These are phyloP conservation scores for Limnanthes douglasii DNA, from an alignment of 345 rosid genomes.

Conservation along the genomic window DNA sequence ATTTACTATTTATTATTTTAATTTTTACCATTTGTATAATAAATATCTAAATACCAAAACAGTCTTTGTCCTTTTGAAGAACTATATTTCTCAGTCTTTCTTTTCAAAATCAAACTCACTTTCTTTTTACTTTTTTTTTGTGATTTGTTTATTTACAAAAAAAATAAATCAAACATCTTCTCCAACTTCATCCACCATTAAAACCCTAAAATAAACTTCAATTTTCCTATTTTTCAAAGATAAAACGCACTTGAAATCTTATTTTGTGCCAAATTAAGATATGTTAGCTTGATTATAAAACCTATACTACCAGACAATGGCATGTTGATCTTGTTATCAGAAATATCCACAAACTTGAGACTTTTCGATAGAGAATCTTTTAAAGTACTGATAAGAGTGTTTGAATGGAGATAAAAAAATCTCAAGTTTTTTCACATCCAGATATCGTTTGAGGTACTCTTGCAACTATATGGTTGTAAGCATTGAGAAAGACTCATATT, in stretches of 20 bases:
- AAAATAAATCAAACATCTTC: too few species aligned
- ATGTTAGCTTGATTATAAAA: conserved; percentile 45
- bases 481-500: conserved; percentile 52
- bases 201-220: too few species aligned
- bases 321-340: conserved; percentile 61
- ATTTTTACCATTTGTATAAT: too few species aligned
- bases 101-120: too few species aligned
- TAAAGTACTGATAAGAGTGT: conserved; percentile 50
- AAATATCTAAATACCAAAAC: too few species aligned
- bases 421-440: conserved; percentile 49
- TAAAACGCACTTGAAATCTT: conserved; percentile 47
- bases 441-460: conserved; percentile 41
- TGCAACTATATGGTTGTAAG: conserved; percentile 42
- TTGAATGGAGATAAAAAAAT: conserved; percentile 70
- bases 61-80: too few species aligned
- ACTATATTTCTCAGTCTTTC: too few species aligned
- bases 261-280: conserved; percentile 62
- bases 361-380: conserved; percentile 52
- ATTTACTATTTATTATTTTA: too few species aligned
- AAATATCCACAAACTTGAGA: conserved; percentile 52
- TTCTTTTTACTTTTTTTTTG: too few species aligned
- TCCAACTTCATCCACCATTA: too few species aligned
- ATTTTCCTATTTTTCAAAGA: too few species aligned
- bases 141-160: too few species aligned
- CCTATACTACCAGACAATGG: conserved; percentile 42